These are phyloP conservation scores for Amoeboaphelidium occidentale DNA, from an alignment of 371 early-diverging fungal species.

Conservation along the genomic window DNA sequence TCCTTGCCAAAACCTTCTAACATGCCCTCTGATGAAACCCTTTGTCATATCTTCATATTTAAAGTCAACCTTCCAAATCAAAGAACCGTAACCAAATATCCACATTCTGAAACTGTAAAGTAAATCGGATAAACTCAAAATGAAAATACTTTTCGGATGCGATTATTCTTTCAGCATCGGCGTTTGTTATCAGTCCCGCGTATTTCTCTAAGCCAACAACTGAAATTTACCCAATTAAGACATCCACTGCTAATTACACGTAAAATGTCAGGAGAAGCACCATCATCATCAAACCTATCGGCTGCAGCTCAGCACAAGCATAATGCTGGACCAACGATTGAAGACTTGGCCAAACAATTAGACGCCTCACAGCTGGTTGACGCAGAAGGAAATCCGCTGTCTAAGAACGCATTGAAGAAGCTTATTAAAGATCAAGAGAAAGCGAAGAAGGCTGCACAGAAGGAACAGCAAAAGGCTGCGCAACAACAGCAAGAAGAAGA, in stretches of 20 bases:
- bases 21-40: conserved; percentile 52
- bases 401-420: conserved; percentile 78
- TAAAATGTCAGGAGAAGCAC: no score
- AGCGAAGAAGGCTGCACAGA: conserved; percentile 49
- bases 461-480: conserved; percentile 3
- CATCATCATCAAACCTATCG: no score
- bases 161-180: no score
- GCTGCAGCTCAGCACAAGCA: no score
- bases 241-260: no score
- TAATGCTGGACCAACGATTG: no score
- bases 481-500: conserved; percentile 1
- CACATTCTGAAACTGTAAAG: no score
- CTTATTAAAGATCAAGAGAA: conserved; percentile 71
- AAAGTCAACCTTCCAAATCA: conserved; percentile 53
- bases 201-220: no score
- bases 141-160: no score
- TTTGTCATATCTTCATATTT: conserved; percentile 20
- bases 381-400: conserved; percentile 19
- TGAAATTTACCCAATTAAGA: no score
- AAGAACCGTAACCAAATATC: conserved; percentile 74
- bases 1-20: conserved; percentile 70
- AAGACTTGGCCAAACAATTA: background rate
- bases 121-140: no score
- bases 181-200: no score
- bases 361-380: background rate